Evolutionary conservation across 2,329 filamentous ascomycete species (phyloP).

Genomic region (Fusarium sororula): DNA sequence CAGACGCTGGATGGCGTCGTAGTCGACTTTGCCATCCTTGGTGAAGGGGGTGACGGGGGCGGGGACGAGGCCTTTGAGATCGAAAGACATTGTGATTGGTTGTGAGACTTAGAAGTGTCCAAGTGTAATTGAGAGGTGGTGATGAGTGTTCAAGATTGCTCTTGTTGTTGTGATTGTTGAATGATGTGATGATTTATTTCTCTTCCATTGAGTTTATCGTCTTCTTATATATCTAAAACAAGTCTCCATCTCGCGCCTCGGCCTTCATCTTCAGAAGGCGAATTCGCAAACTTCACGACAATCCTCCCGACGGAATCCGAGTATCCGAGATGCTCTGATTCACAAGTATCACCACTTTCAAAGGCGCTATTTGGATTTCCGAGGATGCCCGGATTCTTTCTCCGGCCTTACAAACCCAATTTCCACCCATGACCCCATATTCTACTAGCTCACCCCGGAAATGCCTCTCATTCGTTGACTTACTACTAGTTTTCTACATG

Average conservation of each 20-base stretch:
- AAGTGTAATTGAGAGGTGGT: neutral
- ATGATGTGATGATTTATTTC: conserved; percentile 6
- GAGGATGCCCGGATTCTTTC: neutral
- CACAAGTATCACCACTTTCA: rapidly evolving
- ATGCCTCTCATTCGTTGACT: neutral
- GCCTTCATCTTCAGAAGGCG: neutral
- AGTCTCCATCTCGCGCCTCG: conserved; percentile 4
- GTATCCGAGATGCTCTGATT: neutral
- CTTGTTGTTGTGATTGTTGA: neutral
- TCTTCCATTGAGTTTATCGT: neutral
- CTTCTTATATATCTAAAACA: conserved; percentile 12
- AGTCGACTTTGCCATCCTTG: conserved; percentile 58
- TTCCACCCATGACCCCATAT: neutral
- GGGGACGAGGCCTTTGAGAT: conserved; percentile 60
- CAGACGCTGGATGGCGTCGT: conserved; percentile 61
- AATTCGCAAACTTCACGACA: neutral
- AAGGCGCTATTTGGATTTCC: neutral
- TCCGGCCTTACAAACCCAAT: neutral
- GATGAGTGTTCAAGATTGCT: neutral
- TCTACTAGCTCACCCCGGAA: neutral
- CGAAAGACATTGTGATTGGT: conserved; percentile 46
- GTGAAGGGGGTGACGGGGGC: conserved; percentile 63
- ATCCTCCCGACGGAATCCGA: conserved; percentile 8
- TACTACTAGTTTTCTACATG: neutral
- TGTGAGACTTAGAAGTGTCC: neutral